A percentile compares a stretch with the other conserved stretches of the same genome.
These are phyloP conservation scores for rapeseed (Brassica napus) DNA, from an alignment of 345 rosid genomes.

Conservation along the genomic window DNA sequence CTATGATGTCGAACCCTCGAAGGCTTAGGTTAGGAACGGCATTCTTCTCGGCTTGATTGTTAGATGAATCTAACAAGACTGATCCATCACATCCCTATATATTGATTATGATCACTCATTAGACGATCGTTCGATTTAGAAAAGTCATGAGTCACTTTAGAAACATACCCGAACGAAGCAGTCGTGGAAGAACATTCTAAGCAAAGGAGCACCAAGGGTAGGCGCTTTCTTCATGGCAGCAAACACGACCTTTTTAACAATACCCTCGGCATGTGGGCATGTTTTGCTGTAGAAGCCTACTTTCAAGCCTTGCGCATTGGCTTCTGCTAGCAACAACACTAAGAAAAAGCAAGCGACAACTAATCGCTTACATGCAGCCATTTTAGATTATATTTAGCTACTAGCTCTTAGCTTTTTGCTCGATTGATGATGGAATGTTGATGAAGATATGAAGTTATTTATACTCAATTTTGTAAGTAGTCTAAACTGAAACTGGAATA, in stretches of 20 bases:
- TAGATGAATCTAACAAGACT: slow-evolving; percentile 46
- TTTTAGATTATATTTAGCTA: not conserved
- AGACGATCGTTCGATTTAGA: not conserved
- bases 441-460: slow-evolving; percentile 31
- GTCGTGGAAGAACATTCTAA: slow-evolving; percentile 68
- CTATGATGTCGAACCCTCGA: slow-evolving; percentile 54
- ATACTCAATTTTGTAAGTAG: slow-evolving; percentile 14
- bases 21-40: slow-evolving; percentile 56
- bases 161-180: slow-evolving; percentile 61
- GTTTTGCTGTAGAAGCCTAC: slow-evolving; percentile 42
- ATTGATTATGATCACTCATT: not conserved
- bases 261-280: slow-evolving; percentile 46
- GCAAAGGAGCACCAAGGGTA: slow-evolving; percentile 50
- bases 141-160: not conserved
- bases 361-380: slow-evolving; percentile 27
- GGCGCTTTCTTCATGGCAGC: slow-evolving; percentile 38
- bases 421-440: slow-evolving; percentile 35
- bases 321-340: slow-evolving; percentile 33
- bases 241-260: slow-evolving; percentile 43
- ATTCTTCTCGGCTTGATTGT: slow-evolving; percentile 50
- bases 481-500: slow-evolving; percentile 1
- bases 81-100: slow-evolving; percentile 75
- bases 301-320: slow-evolving; percentile 29
- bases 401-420: slow-evolving; percentile 11
- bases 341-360: slow-evolving; percentile 25